Conservation (phyloP, 441 rosid genomes). For the Jatropha podagrica region DNA sequence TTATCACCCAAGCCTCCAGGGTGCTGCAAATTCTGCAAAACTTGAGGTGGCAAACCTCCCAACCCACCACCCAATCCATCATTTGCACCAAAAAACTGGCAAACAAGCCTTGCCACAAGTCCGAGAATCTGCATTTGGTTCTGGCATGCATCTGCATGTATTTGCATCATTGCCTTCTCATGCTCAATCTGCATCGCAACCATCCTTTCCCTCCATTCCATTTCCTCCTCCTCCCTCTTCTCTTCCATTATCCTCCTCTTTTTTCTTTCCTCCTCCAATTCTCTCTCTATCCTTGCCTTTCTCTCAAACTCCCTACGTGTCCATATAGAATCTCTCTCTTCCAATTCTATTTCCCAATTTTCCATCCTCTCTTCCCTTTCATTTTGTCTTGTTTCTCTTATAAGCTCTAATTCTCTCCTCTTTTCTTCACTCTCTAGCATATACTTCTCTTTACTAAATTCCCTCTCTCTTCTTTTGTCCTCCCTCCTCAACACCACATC, state of each 20-base stretch:
- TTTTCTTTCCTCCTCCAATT: slow-evolving; percentile 48
- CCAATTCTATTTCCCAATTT: slow-evolving; percentile 52
- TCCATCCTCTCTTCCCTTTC: slow-evolving; percentile 50
- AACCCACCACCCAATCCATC: slow-evolving; percentile 59
- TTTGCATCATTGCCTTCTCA: slow-evolving; percentile 71
- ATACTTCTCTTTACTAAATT: slow-evolving; percentile 41
- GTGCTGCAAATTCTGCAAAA: slow-evolving; percentile 66
- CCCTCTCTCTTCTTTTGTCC: slow-evolving; percentile 60
- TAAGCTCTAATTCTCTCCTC: slow-evolving; percentile 44
- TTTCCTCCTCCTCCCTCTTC: slow-evolving; percentile 74
- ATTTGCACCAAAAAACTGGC: slow-evolving; percentile 61
- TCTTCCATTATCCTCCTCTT: slow-evolving; percentile 59
- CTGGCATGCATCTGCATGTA: slow-evolving; percentile 77
- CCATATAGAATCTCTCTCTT: slow-evolving; percentile 52
- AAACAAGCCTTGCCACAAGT: slow-evolving; percentile 59
- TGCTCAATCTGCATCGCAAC: slow-evolving; percentile 62
- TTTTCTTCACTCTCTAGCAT: slow-evolving; percentile 41
- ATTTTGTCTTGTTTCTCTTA: slow-evolving; percentile 29
- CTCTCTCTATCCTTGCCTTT: slow-evolving; percentile 46
- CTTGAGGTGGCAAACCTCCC: slow-evolving; percentile 58
- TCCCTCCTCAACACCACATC: slow-evolving; percentile 52
- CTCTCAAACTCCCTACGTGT: slow-evolving; percentile 46
- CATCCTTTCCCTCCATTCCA: slow-evolving; percentile 74
- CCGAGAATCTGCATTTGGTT: slow-evolving; percentile 76
- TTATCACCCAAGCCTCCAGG: slow-evolving; percentile 52